Conservation (phyloP, 1,284 basidiomycete species). For the Microbotryum lychnidis-dioicae region DNA sequence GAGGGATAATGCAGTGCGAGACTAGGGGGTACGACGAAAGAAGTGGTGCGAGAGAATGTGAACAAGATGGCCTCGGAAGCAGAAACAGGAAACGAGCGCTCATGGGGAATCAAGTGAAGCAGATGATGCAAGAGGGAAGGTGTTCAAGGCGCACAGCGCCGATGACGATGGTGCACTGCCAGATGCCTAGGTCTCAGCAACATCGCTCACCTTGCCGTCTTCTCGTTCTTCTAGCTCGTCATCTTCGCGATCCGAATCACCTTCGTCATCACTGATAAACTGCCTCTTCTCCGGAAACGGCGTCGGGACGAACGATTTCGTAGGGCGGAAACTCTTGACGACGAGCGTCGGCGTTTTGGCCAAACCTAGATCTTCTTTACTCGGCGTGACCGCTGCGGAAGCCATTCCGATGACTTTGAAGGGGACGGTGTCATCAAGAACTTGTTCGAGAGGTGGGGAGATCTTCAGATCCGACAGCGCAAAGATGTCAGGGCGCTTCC, state of each 20-base stretch:
- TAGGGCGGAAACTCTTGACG: neutral
- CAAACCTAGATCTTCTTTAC: too few species aligned
- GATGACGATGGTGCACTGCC: neutral
- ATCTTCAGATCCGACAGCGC: neutral
- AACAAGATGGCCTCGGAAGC: too few species aligned
- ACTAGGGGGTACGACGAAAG: neutral
- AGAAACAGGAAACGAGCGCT: neutral
- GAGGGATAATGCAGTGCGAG: neutral
- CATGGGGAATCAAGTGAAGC: too few species aligned
- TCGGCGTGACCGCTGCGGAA: neutral
- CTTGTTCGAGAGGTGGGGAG: neutral
- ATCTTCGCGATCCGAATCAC: neutral
- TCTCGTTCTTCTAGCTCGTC: neutral
- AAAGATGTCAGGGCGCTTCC: neutral
- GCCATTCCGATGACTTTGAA: neutral
- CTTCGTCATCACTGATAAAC: conserved; percentile 2
- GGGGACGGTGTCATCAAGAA: conserved; percentile 1
- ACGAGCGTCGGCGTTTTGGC: neutral
- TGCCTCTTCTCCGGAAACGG: conserved; percentile 3
- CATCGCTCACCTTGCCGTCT: neutral
- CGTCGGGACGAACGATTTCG: conserved; percentile 10
- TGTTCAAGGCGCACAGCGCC: neutral
- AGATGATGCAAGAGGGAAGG: neutral
- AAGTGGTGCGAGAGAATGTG: too few species aligned
- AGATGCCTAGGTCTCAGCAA: neutral